These are phyloP conservation scores for Phytophthora tentaculata DNA, from an alignment of 352 stramenopile species.

Conservation along the genomic window DNA sequence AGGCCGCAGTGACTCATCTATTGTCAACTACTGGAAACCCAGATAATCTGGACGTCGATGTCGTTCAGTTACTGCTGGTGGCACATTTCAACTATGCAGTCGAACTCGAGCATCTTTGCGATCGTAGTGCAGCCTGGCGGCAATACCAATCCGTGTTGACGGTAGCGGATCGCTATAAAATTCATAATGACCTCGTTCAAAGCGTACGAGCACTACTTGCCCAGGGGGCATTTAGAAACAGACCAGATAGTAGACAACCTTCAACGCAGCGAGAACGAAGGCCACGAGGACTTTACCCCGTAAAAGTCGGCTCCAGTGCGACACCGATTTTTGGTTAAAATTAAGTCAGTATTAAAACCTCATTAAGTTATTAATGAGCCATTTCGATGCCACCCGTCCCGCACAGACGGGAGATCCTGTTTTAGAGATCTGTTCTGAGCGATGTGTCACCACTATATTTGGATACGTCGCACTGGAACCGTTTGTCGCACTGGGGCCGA, in stretches of 20 bases:
- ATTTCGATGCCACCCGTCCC: too few relatives aligned
- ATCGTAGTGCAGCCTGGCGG: slow-evolving; percentile 23
- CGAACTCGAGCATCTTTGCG: slow-evolving; percentile 61
- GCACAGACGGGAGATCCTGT: too few relatives aligned
- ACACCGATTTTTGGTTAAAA: too few relatives aligned
- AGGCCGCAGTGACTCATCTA: slow-evolving; percentile 40
- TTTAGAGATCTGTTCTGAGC: too few relatives aligned
- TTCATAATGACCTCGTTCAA: slow-evolving; percentile 36
- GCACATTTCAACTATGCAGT: slow-evolving; percentile 68
- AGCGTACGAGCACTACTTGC: slow-evolving; percentile 28
- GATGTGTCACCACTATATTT: too few relatives aligned
- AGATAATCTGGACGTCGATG: slow-evolving; percentile 7
- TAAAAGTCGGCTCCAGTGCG: too few relatives aligned
- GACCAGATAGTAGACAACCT: slow-evolving; percentile 6
- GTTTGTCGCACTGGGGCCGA: too few relatives aligned
- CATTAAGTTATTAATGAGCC: too few relatives aligned
- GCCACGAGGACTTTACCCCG: slow-evolving; percentile 11
- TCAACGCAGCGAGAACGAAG: slow-evolving; percentile 24
- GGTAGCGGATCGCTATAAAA: slow-evolving; percentile 27
- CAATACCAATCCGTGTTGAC: slow-evolving; percentile 35
- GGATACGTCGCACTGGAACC: too few relatives aligned
- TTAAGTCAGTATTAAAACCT: too few relatives aligned
- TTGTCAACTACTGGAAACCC: slow-evolving; percentile 19
- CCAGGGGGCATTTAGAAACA: slow-evolving; percentile 15
- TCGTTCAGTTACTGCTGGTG: slow-evolving; percentile 45